Conservation (phyloP, 192 early-diverging fungal species). For the Podila minutissima region DNA sequence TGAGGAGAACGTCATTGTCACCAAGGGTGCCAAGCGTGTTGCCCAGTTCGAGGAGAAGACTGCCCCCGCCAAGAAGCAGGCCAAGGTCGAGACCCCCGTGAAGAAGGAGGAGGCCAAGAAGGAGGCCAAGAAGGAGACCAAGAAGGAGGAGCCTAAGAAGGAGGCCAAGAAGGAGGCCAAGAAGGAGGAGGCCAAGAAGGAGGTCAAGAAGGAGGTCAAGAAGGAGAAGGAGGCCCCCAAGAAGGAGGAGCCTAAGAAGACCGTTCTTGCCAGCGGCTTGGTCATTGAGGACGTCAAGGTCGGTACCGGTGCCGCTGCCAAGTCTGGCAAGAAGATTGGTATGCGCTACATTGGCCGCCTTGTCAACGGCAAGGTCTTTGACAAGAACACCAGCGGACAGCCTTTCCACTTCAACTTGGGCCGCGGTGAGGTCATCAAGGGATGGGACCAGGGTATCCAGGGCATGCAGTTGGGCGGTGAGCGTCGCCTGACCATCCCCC, state of each 20-base stretch:
- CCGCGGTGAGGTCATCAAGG: conserved; percentile 93
- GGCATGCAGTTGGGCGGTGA: conserved; percentile 95
- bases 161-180: conserved; percentile 38
- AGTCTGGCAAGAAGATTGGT: conserved; percentile 62
- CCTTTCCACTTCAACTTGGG: conserved; percentile 93
- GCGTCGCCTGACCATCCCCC: conserved; percentile 91
- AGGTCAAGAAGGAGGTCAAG: conserved; percentile 57
- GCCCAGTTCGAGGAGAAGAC: conserved; percentile 54
- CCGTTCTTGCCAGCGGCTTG: conserved; percentile 77
- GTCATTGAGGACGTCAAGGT: conserved; percentile 81
- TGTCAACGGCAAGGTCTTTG: conserved; percentile 94
- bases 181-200: conserved; percentile 57
- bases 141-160: conserved; percentile 40
- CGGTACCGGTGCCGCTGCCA: conserved; percentile 56
- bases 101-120: conserved; percentile 50
- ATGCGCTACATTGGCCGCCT: conserved; percentile 97
- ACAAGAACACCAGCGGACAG: conserved; percentile 91
- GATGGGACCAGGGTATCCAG: conserved; percentile 91
- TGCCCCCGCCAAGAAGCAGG: conserved; percentile 37
- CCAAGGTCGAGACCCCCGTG: conserved; percentile 30
- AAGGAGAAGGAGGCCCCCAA: conserved; percentile 61
- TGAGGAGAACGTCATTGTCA: conserved; percentile 49
- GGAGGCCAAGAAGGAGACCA: conserved; percentile 39
- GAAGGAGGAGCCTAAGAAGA: conserved; percentile 62
- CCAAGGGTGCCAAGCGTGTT: conserved; percentile 55